Conservation (phyloP, 192 early-diverging fungal species). For the Gaertneriomyces sp. region DNA sequence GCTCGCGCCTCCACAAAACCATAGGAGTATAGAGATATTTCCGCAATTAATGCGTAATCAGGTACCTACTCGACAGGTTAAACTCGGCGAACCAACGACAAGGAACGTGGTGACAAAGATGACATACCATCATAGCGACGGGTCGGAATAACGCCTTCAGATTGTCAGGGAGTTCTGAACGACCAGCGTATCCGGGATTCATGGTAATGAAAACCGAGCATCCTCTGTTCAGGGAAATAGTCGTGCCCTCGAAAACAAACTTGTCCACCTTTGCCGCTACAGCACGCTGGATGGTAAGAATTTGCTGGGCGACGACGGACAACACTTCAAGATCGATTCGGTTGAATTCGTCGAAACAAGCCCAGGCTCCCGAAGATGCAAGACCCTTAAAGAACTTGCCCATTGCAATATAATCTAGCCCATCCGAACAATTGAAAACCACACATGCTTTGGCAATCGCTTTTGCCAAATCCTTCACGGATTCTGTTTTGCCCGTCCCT, state of each 20-base stretch:
- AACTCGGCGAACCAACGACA: background rate
- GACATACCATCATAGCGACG: slow-evolving; percentile 58
- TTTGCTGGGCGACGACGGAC: slow-evolving; percentile 61
- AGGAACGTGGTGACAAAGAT: background rate
- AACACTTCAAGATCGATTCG: slow-evolving; percentile 62
- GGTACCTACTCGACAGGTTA: slow-evolving; percentile 35
- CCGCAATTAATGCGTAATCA: slow-evolving; percentile 61
- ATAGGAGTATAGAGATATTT: slow-evolving; percentile 61
- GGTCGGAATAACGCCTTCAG: slow-evolving; percentile 62
- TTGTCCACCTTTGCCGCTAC: slow-evolving; percentile 55
- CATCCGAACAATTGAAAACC: slow-evolving; percentile 64
- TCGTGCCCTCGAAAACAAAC: slow-evolving; percentile 64
- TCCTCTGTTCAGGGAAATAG: slow-evolving; percentile 53
- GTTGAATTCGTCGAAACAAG: slow-evolving; percentile 64
- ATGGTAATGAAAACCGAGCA: slow-evolving; percentile 64
- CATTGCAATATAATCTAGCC: slow-evolving; percentile 65
- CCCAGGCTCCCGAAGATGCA: slow-evolving; percentile 59
- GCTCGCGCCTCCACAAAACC: slow-evolving; percentile 58
- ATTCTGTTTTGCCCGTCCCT: slow-evolving; percentile 62
- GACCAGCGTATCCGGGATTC: slow-evolving; percentile 63
- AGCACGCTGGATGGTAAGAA: slow-evolving; percentile 57
- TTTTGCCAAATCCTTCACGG: slow-evolving; percentile 60
- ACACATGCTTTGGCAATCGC: slow-evolving; percentile 60
- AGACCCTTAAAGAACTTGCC: slow-evolving; percentile 65
- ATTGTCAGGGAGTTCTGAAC: slow-evolving; percentile 58